phyloP scores from a whole-genome alignment of 75 land plant species.

The Pinus albicaulis region DNA sequence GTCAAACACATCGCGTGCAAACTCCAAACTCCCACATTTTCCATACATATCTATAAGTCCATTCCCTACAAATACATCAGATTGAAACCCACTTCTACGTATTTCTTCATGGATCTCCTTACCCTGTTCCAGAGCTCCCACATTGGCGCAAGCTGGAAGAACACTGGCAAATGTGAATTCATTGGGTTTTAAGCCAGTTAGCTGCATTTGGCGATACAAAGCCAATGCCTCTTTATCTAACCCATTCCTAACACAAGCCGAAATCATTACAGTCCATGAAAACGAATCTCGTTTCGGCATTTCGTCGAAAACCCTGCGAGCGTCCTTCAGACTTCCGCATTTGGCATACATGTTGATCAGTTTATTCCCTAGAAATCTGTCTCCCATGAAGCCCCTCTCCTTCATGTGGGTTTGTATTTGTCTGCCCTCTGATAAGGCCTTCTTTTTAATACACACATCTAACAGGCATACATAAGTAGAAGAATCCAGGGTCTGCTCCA shows the following conservation, averaged over 20 bases:
- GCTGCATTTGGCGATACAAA: constrained; percentile 14
- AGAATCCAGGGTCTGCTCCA: not conserved
- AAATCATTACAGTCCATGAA: constrained; percentile 20
- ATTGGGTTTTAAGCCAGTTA: constrained; percentile 11
- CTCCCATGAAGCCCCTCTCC: constrained; percentile 7
- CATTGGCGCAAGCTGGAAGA: constrained; percentile 21
- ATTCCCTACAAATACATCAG: constrained; percentile 26
- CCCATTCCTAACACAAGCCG: constrained; percentile 9
- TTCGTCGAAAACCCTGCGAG: constrained; percentile 9
- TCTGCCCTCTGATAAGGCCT: constrained; percentile 2
- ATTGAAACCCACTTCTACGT: not conserved
- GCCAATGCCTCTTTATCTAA: not conserved
- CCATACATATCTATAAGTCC: constrained; percentile 42
- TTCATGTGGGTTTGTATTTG: constrained; percentile 2
- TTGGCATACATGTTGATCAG: constrained; percentile 21
- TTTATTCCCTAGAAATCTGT: constrained; percentile 7
- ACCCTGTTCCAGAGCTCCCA: constrained; percentile 23
- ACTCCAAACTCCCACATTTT: constrained; percentile 31
- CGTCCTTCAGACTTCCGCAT: constrained; percentile 17
- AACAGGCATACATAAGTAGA: constrained; percentile 10
- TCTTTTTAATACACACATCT: not conserved
- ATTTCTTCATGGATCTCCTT: constrained; percentile 25
- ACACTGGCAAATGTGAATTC: constrained; percentile 22
- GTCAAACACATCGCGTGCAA: constrained; percentile 29
- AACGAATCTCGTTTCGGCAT: constrained; percentile 12